phyloP scores from a whole-genome alignment of 2,329 filamentous ascomycete species.

The Eutypella sp. region DNA sequence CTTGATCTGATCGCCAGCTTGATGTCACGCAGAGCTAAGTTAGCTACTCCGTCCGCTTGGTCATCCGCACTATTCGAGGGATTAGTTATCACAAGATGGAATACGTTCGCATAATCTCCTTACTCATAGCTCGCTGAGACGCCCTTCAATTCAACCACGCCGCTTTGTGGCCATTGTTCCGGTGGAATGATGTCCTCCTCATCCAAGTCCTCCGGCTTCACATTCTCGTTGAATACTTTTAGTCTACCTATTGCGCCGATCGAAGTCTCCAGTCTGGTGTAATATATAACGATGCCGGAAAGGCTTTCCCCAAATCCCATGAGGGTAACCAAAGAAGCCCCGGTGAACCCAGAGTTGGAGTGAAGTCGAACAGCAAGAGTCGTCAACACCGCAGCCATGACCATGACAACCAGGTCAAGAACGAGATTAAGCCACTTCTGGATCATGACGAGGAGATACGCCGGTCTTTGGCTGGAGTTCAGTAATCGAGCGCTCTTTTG shows the following conservation, averaged over 20 bases:
- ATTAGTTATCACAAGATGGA: constrained; percentile 1
- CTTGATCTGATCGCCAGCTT: constrained; percentile 22
- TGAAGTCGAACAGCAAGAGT: constrained; percentile 17
- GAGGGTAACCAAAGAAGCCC: constrained; percentile 26
- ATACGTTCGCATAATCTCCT: background rate
- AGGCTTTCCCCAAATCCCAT: constrained; percentile 25
- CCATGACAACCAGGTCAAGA: constrained; percentile 17
- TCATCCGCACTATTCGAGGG: background rate
- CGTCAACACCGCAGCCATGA: constrained; percentile 17
- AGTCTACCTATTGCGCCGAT: constrained; percentile 27
- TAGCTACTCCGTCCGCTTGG: constrained; percentile 3
- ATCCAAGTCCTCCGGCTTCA: constrained; percentile 16
- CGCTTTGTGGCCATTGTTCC: constrained; percentile 24
- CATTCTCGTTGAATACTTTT: constrained; percentile 19
- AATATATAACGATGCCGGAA: constrained; percentile 22
- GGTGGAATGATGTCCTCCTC: constrained; percentile 19
- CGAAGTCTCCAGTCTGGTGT: constrained; percentile 27
- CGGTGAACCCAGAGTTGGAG: constrained; percentile 21
- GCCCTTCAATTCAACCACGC: constrained; percentile 17
- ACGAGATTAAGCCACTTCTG: constrained; percentile 31
- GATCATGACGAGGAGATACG: constrained; percentile 45
- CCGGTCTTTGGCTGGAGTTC: constrained; percentile 45
- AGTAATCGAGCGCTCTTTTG: constrained; percentile 38
- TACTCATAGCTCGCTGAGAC: constrained; percentile 24
- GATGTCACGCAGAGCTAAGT: constrained; percentile 24